These are phyloP conservation scores for Fusarium mundagurra DNA, from an alignment of 2,329 filamentous ascomycete genomes.

Conservation along the genomic window DNA sequence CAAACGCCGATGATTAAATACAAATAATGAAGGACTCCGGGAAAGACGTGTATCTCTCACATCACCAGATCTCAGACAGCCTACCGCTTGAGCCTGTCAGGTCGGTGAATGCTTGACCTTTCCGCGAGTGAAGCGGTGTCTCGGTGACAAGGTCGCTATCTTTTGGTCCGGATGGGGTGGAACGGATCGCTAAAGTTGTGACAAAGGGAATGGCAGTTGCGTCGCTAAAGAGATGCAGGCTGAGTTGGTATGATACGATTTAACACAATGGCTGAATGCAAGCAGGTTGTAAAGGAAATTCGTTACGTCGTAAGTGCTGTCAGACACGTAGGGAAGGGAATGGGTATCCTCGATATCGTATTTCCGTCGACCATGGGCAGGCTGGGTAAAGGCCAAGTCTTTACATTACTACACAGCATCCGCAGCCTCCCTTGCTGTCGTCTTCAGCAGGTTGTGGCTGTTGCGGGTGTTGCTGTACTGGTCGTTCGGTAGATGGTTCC, in stretches of 20 bases:
- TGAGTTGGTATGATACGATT: conserved; percentile 36
- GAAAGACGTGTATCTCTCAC: conserved; percentile 13
- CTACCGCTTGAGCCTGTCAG: conserved; percentile 29
- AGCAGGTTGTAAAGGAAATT: conserved; percentile 42
- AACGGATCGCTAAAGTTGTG: conserved; percentile 34
- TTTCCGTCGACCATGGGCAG: background rate
- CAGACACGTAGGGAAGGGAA: conserved; percentile 25
- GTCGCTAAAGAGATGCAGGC: conserved; percentile 41
- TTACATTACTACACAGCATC: conserved; percentile 64
- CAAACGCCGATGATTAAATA: conserved; percentile 43
- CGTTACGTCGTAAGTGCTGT: conserved; percentile 46
- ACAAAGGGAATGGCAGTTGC: conserved; percentile 44
- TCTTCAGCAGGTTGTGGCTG: conserved; percentile 39
- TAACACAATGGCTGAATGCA: conserved; percentile 47
- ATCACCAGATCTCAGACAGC: conserved; percentile 16
- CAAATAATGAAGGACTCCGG: conserved; percentile 32
- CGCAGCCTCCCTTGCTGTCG: conserved; percentile 57
- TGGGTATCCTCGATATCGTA: conserved; percentile 19
- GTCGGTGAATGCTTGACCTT: conserved; percentile 26
- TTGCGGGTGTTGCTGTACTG: conserved; percentile 19
- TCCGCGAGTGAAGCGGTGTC: conserved; percentile 17
- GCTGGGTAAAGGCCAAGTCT: background rate
- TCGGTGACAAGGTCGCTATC: conserved; percentile 22
- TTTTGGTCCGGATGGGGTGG: conserved; percentile 26
- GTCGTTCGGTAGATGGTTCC: conserved; percentile 19